These are phyloP conservation scores for Irpex sp. DNA, from an alignment of 1,284 basidiomycete species.

Conservation along the genomic window DNA sequence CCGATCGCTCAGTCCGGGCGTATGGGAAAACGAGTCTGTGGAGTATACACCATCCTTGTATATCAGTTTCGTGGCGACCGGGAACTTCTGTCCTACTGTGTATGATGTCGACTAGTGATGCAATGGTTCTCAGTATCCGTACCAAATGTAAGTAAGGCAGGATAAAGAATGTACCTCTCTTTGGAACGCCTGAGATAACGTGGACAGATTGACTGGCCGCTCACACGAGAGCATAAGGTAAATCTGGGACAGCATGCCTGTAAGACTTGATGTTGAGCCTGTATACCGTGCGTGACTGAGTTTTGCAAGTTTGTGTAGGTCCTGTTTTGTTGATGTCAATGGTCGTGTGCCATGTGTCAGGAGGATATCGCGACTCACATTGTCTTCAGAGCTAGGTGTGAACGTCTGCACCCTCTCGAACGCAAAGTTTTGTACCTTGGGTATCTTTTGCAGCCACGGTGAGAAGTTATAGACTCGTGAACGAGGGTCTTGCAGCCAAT, in stretches of 20 bases:
- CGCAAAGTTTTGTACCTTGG: constrained; percentile 86
- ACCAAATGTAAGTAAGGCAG: not conserved
- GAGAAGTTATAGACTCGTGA: constrained; percentile 88
- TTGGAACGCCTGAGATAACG: constrained; percentile 56
- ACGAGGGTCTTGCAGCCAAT: constrained; percentile 86
- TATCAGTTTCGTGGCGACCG: constrained; percentile 69
- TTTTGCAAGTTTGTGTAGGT: constrained; percentile 63
- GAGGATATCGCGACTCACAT: constrained; percentile 36
- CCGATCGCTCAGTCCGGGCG: constrained; percentile 44
- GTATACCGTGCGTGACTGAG: constrained; percentile 61
- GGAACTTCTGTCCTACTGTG: constrained; percentile 80
- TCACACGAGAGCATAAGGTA: constrained; percentile 80
- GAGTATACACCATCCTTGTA: constrained; percentile 71
- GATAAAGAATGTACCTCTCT: constrained; percentile 46
- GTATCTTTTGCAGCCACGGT: constrained; percentile 66
- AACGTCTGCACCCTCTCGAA: constrained; percentile 81
- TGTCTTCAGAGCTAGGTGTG: constrained; percentile 78
- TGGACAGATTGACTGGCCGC: constrained; percentile 55
- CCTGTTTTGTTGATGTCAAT: constrained; percentile 34
- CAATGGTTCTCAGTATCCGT: not conserved
- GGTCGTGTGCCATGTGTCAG: not conserved
- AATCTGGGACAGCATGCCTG: constrained; percentile 81
- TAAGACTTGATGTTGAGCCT: constrained; percentile 92
- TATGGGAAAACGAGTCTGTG: constrained; percentile 68
- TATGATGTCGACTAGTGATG: constrained; percentile 36